Base-by-base conservation (phyloP, 805 yeast species). In the Candida berthetii region DNA sequence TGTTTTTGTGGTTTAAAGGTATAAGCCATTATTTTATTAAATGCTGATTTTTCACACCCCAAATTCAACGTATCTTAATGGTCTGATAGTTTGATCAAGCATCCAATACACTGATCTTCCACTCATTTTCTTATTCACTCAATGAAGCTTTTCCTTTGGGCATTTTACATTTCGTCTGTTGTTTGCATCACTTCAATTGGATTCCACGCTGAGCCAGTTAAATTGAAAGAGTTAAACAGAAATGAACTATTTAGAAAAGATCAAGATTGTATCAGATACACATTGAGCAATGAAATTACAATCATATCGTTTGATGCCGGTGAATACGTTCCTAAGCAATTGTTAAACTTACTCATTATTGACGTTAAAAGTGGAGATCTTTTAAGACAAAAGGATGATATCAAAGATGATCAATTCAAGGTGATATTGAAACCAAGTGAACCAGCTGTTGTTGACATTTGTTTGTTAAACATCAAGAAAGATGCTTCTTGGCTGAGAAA, bases 401-500 rank as follows among this genome's bases (percentile, higher is more conserved):
- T 50, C 17, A 35, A 35, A 14, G 48, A 44, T 31, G 18, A 33
- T 3, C 22, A n/a, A 14, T 42, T 41, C 18, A 41, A 25, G 25
- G 19, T 48, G n/a, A 29, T 48, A 3, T 37, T 50, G 31, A 45
- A 43, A 19, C 53, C 53, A 3, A 14, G 7, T 15, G 13, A 22
- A 9, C 16, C 9, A 7, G 19, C 11, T 8, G 42, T 22, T 14
- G 15, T 24, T 3, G 22, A 36, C n/a, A 33, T 33, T 4, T 33
- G 35, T 33, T 14, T 33, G 4, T 4, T 33, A 19, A 33, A 65
- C 41, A 25, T 45, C 15, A 57, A 59, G 7, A 51, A 37, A 31
- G 69, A 66, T 47, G 49, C 54, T 3, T 63, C 69, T 3, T 66
- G 71, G 71, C 40, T 47, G 11, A 48, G 57, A 15, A 40, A 51